Evolutionary conservation across 306 rosid species (phyloP), one percentile per base, ranked within the genome.

Genomic region (Trifolium fragiferum): DNA sequence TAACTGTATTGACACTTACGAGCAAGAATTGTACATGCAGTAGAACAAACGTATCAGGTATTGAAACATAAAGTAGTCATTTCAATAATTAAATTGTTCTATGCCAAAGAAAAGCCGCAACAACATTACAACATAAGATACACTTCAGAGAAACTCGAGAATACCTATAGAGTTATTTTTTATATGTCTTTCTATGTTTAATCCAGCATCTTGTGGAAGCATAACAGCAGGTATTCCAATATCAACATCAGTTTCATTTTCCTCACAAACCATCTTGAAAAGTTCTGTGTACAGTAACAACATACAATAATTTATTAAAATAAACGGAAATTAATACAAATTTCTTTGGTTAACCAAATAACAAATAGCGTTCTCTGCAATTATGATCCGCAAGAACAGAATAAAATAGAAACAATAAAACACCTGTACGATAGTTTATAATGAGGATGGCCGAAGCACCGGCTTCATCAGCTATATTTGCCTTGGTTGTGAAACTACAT

Each of bases 201-300:
- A 63, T 53, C 99, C 99, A 83, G 90, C 96, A 69, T 90, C 85
- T 78, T 88, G 93, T 50, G 99, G 99, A 72, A 94, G 96, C 99
- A 94, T 91, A 44, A 94, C 99, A 76, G 94, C 89, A 75, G 99
- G 99, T 77, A 94, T 94, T 77, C 84, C 68, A 72, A 94, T 92
- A 66, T 60, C 58, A 77, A 90, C 66, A 76, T 92, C 96, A 61
- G 90, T 92, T 86, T 94, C 86, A 59, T 83, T 89, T 4, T 72
- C 81, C 78, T 90, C 96, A 74, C 99, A 94, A 67, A 92, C 99
- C 99, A 94, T 94, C 91, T 94, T 94, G 87, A 92, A 90, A 89
- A 94, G 99, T 80, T 87, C 99, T 94, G 89, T 59, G 25, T 59
- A 72, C 35, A 75, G 47, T 13, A 73, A 51, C 55, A 69, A 72